These are phyloP conservation scores for Sambucus nigra DNA, from an alignment of 129 eudicot genomes.

Conservation along the genomic window DNA sequence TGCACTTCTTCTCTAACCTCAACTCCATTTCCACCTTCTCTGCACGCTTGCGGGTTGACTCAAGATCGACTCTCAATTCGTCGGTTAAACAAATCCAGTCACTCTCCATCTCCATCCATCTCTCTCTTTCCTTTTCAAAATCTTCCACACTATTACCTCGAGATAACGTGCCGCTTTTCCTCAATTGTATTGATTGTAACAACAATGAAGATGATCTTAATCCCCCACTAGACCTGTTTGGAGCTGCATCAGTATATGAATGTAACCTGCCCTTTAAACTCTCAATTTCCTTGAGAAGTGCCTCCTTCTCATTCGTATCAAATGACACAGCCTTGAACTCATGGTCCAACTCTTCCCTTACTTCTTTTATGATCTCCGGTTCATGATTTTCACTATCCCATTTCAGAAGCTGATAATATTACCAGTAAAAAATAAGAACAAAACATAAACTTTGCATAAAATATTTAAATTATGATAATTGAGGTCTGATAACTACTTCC, in stretches of 20 bases:
- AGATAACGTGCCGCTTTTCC: slow-evolving; percentile 48
- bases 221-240: slow-evolving; percentile 42
- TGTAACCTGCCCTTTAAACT: slow-evolving; percentile 45
- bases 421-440: slow-evolving; percentile 6
- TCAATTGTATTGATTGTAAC: slow-evolving; percentile 63
- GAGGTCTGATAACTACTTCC: not conserved
- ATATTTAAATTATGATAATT: not conserved
- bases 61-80: slow-evolving; percentile 76
- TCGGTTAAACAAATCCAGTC: slow-evolving; percentile 94
- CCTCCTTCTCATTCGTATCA: slow-evolving; percentile 55
- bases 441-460: not conserved
- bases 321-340: slow-evolving; percentile 21
- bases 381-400: slow-evolving; percentile 37
- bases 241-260: slow-evolving; percentile 27
- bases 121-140: slow-evolving; percentile 73
- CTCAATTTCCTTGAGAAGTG: slow-evolving; percentile 71
- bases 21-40: slow-evolving; percentile 71
- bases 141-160: slow-evolving; percentile 47
- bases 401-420: slow-evolving; percentile 42
- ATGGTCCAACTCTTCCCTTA: slow-evolving; percentile 7
- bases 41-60: slow-evolving; percentile 57
- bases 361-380: slow-evolving; percentile 33
- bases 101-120: slow-evolving; percentile 97
- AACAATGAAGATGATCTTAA: slow-evolving; percentile 59
- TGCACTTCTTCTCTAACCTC: slow-evolving; percentile 66